phyloP scores from a whole-genome alignment of 2,329 filamentous ascomycete species.

The Chrysoporthe cubensis region DNA sequence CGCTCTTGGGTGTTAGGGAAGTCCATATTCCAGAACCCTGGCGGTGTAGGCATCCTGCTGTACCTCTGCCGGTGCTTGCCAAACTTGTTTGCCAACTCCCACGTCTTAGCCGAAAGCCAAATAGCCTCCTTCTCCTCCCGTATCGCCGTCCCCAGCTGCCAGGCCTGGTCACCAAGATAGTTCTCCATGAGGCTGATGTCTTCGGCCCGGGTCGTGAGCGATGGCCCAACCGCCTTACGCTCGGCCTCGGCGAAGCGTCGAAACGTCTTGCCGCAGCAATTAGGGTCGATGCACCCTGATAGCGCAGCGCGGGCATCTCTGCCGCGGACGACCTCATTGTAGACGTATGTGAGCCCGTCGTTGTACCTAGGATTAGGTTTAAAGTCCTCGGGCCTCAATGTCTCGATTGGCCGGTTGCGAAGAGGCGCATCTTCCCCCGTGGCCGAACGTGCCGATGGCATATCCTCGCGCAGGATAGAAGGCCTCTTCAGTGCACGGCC shows the following conservation, averaged over 20 bases:
- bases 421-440: conserved; percentile 39
- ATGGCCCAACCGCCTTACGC: conserved; percentile 43
- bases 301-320: conserved; percentile 71
- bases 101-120: conserved; percentile 76
- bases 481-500: conserved; percentile 20
- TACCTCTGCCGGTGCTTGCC: conserved; percentile 80
- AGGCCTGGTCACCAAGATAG: conserved; percentile 62
- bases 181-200: conserved; percentile 58
- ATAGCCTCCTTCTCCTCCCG: conserved; percentile 65
- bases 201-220: conserved; percentile 39
- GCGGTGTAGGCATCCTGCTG: conserved; percentile 72
- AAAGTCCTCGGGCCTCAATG: conserved; percentile 73
- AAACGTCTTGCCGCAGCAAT: conserved; percentile 78
- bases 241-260: conserved; percentile 64
- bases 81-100: conserved; percentile 72
- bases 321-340: conserved; percentile 72
- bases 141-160: conserved; percentile 62
- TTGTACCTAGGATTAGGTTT: conserved; percentile 78
- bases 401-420: conserved; percentile 59
- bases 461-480: conserved; percentile 27
- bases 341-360: conserved; percentile 73
- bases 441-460: conserved; percentile 22
- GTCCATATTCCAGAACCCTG: conserved; percentile 88
- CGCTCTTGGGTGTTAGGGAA: conserved; percentile 89
- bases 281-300: conserved; percentile 72